Evolutionary conservation across 1,284 basidiomycete genomes (phyloP), one percentile per base, ranked within the genome.

Genomic region (Cryptococcus wingfieldii): DNA sequence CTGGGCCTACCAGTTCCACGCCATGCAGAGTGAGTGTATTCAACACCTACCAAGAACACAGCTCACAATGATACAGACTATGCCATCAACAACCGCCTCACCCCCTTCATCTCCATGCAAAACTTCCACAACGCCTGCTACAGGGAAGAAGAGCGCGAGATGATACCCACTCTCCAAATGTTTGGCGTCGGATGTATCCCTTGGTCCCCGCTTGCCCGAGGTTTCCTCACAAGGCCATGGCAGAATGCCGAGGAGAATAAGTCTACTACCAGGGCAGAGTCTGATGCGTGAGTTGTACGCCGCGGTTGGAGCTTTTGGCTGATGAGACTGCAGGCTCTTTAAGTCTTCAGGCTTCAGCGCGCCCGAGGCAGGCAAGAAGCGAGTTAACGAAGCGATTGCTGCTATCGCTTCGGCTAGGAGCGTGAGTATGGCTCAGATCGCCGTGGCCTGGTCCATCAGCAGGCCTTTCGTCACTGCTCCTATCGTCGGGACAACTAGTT

Each of bases 61-160:
- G 16, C 39, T 38, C 5, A 39, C 13, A 49, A 28, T 9, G 8
- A 38, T 16, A 27, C 28, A 66, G 67, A 67, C 54, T 71, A 71
- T 49, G 71, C 71, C n/a, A 67, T 68, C 50, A 59, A 55, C 19
- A 79, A 84, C 65, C 79, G 80, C n/a, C 74, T 84, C 23, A 84
- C 83, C 0, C 82, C 81, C 0, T 84, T 84, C 72, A 81, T 84
- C 59, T 83, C 82, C 4, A 85, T 86, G 84, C 85, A 87, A 68
- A 84, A 85, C 50, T 65, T 61, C 51, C 60, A 68, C 54, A 65
- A 63, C 49, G 62, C 63, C 7, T 53, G 82, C n/a, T 84, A 85
- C 58, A 78, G 83, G 5, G 83, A 86, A 61, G 83, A 85, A 59
- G 84, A 84, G 67, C 77, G 83, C 12, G 83, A 85, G 67, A 84